Base-by-base conservation (phyloP, 2,329 filamentous ascomycete species). In the Domatiomyces globalis region DNA sequence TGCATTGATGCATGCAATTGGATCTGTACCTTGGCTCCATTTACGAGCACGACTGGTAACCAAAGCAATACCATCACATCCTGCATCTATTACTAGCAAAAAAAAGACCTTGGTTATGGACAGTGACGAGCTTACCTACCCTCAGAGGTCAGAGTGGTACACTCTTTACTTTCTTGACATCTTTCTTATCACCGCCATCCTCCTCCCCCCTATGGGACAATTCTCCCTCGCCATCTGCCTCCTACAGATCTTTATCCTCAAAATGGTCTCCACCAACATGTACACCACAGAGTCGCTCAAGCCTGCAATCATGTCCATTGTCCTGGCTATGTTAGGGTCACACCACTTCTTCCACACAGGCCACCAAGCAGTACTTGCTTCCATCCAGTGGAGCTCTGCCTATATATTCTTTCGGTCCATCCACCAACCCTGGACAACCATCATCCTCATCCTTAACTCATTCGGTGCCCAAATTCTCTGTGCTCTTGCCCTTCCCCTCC, bases 301-400 rank as follows among this genome's bases (percentile, higher is more conserved):
- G 39, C 55, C 59, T 15, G 53, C 50, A 18, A 84, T 96, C 60
- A 90, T 88, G 0, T 89, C 92, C 17, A 73, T 92, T 42, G 76
- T 94, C 56, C 78, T 96, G 22, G 90, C 82, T 10, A 71, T 96
- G 15, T 79, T 98, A 0, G 92, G 89, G 54, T 87, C 85, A 62
- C 94, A 90, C 68, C 83, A 95, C 72, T 98, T 83, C 73, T 98
- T 98, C 79, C 95, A 94, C 65, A 98, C 92, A 0, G 92, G 92
- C 55, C 92, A 98, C 67, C 90, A 96, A 69, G 90, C 90, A 10
- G 84, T 82, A 0, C 77, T 95, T 20, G 78, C 83, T 59, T 86
- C 81, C 58, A 90, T 98, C 63, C 92, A 98, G 64, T 98, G 92
- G 92, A 92, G 96, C 69, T 79, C 80, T 18, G 90, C 88, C 2